Evolutionary conservation across 352 stramenopile genomes (phyloP).

Genomic region (Pythium vanterpoolii): DNA sequence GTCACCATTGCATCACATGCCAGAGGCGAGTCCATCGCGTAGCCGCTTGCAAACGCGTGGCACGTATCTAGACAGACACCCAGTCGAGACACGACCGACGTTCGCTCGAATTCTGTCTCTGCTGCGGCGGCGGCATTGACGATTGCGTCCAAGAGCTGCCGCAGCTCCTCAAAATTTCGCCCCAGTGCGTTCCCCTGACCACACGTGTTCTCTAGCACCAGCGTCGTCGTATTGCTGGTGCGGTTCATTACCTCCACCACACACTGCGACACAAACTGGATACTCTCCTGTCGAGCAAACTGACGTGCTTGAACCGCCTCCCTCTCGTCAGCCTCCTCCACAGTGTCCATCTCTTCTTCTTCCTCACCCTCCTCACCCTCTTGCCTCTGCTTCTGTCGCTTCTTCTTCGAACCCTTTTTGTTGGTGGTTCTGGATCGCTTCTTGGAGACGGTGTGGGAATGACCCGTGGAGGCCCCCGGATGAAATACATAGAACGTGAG

Average conservation of each 20-base stretch:
- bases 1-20: constrained; percentile 34
- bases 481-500: constrained; percentile 43
- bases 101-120: background rate
- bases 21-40: constrained; percentile 15
- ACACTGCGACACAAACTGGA: constrained; percentile 29
- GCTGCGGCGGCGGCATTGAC: background rate
- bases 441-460: background rate
- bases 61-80: constrained; percentile 48
- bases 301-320: constrained; percentile 1
- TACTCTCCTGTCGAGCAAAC: constrained; percentile 15
- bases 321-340: background rate
- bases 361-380: background rate
- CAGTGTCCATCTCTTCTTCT: constrained; percentile 5
- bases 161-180: constrained; percentile 30
- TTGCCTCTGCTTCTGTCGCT: background rate
- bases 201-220: constrained; percentile 43
- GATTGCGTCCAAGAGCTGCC: constrained; percentile 28
- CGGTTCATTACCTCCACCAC: constrained; percentile 26
- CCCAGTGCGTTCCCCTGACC: constrained; percentile 35
- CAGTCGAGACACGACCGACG: constrained; percentile 10
- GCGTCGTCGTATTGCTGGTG: constrained; percentile 24
- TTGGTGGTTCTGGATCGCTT: background rate
- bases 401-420: background rate
- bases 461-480: constrained; percentile 30
- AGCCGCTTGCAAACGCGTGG: constrained; percentile 37